These are phyloP conservation scores for Aristolochia contorta DNA, from an alignment of 164 flowering plant genomes.

Conservation along the genomic window DNA sequence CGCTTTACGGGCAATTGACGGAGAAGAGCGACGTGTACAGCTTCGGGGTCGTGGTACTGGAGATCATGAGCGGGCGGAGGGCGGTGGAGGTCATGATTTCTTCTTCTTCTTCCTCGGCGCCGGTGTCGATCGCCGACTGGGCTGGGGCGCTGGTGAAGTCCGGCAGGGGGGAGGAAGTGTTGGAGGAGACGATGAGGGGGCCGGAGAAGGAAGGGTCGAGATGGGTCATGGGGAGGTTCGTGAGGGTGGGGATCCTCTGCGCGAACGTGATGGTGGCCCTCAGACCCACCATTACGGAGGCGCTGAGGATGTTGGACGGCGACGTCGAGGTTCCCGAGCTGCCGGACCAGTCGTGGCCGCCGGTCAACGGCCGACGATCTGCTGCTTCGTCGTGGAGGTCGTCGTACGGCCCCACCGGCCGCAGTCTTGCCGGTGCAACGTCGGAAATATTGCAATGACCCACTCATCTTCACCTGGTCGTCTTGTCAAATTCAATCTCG, in stretches of 20 bases:
- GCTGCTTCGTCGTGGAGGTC: too few species aligned
- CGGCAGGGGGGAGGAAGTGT: constrained; percentile 37
- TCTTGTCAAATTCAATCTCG: too few species aligned
- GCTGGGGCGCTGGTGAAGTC: constrained; percentile 65
- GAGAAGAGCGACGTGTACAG: constrained; percentile 36
- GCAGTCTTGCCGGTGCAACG: too few species aligned
- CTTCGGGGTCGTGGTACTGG: constrained; percentile 37
- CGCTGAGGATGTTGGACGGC: constrained; percentile 80
- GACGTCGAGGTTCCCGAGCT: constrained; percentile 70
- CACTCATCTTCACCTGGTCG: too few species aligned
- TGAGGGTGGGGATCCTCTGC: constrained; percentile 70
- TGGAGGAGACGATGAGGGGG: constrained; percentile 37
- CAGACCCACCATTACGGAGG: constrained; percentile 63
- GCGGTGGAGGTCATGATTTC: constrained; percentile 6
- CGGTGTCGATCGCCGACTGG: constrained; percentile 67
- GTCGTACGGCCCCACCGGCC: too few species aligned
- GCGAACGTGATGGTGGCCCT: constrained; percentile 86
- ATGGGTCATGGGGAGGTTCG: constrained; percentile 59
- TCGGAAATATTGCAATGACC: too few species aligned
- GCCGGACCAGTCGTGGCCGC: constrained; percentile 63
- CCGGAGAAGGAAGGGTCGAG: constrained; percentile 35
- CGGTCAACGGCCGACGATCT: constrained; percentile 1
- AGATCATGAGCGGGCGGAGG: constrained; percentile 29
- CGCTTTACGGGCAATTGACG: constrained; percentile 31
- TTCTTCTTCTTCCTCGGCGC: not conserved